Conservation (phyloP, 2,329 filamentous ascomycete species). For the Fusarium graminum region DNA sequence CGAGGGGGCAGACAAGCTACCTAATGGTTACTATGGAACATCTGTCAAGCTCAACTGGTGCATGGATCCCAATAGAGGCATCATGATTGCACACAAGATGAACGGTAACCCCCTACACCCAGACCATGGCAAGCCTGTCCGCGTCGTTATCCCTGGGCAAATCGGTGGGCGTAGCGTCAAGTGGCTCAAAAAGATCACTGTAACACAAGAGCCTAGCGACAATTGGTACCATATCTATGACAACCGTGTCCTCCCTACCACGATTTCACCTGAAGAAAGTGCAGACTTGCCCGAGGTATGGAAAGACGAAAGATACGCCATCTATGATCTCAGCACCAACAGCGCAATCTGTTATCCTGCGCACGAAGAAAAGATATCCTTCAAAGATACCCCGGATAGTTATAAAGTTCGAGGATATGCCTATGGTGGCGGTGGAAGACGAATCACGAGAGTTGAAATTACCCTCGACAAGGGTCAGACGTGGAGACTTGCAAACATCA, state of each 20-base stretch:
- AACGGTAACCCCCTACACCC: conserved; percentile 85
- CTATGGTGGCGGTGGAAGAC: conserved; percentile 87
- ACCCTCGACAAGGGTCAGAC: conserved; percentile 85
- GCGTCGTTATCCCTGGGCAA: conserved; percentile 88
- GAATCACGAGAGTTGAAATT: conserved; percentile 85
- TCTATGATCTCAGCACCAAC: conserved; percentile 92
- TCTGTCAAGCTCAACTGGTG: conserved; percentile 90
- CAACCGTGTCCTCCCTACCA: conserved; percentile 89
- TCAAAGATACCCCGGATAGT: conserved; percentile 61
- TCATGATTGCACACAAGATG: conserved; percentile 92
- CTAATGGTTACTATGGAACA: conserved; percentile 90
- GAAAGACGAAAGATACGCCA: conserved; percentile 91
- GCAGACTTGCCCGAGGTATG: conserved; percentile 81
- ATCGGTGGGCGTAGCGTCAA: conserved; percentile 95
- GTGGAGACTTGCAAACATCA: conserved; percentile 82
- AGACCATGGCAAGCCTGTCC: conserved; percentile 87
- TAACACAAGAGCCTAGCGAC: conserved; percentile 83
- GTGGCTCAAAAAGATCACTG: conserved; percentile 85
- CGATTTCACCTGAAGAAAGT: conserved; percentile 84
- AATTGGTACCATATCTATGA: conserved; percentile 98
- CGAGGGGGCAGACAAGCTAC: conserved; percentile 88
- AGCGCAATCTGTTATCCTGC: conserved; percentile 84
- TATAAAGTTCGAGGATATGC: conserved; percentile 86
- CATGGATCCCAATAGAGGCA: conserved; percentile 83
- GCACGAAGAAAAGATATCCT: conserved; percentile 76